These are phyloP conservation scores for Pleomassaria siparia DNA, from an alignment of 2,329 filamentous ascomycete species.

Conservation along the genomic window DNA sequence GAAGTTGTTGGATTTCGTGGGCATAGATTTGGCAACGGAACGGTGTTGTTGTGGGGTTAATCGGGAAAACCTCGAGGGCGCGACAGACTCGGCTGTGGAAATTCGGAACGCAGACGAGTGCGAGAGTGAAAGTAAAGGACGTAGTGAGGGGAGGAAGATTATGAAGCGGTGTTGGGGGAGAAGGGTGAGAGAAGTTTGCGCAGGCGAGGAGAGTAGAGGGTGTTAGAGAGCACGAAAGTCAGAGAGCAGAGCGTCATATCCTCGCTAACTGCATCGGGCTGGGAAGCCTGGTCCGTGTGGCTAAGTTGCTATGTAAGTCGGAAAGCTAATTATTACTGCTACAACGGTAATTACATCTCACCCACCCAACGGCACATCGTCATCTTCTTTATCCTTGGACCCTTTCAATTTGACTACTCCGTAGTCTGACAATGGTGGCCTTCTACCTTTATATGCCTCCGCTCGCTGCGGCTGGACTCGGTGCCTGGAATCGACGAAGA, in stretches of 20 bases:
- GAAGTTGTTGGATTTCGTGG: slow-evolving; percentile 22
- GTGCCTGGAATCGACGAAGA: neutral
- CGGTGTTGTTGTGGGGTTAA: slow-evolving; percentile 28
- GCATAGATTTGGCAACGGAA: slow-evolving; percentile 38
- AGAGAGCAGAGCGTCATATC: neutral
- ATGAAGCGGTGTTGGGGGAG: slow-evolving; percentile 12
- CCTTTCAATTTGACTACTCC: neutral
- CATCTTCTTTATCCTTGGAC: neutral
- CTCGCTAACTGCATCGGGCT: slow-evolving; percentile 5
- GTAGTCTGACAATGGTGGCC: no score
- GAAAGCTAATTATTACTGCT: neutral
- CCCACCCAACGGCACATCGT: neutral
- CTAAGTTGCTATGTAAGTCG: neutral
- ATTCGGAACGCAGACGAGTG: slow-evolving; percentile 2
- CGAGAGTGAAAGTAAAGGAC: slow-evolving; percentile 1
- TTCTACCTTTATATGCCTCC: no score
- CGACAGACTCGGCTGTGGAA: neutral
- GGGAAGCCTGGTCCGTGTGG: neutral
- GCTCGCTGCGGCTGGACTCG: neutral
- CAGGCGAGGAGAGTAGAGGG: slow-evolving; percentile 5
- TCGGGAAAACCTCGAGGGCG: slow-evolving; percentile 13
- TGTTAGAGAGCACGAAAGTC: slow-evolving; percentile 3
- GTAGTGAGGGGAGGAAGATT: neutral
- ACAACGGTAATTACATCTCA: no score
- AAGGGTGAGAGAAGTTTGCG: slow-evolving; percentile 15